Evolutionary conservation across 1,284 basidiomycete genomes (phyloP).

Genomic region (Trichosporon faecale): DNA sequence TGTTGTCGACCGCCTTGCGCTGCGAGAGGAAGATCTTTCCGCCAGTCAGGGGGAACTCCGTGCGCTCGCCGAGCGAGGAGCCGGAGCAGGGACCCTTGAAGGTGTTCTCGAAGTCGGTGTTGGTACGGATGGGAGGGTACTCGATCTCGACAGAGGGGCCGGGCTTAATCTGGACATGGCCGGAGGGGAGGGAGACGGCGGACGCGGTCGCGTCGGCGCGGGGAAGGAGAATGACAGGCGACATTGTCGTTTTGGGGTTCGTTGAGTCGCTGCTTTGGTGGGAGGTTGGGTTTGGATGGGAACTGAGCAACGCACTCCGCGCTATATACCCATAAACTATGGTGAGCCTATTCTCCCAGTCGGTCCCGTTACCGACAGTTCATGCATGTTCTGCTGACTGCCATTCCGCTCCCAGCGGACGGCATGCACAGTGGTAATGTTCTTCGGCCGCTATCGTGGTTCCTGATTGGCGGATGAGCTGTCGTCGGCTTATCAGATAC

Average conservation of each 20-base stretch:
- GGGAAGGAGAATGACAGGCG: not conserved
- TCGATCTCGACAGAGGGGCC: slow-evolving; percentile 7
- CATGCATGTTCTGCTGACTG: not conserved
- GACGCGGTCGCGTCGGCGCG: not conserved
- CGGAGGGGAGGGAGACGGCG: not conserved
- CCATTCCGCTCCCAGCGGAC: too few relatives aligned
- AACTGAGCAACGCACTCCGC: not conserved
- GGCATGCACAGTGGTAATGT: not conserved
- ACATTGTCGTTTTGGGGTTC: not conserved
- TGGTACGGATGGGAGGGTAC: slow-evolving; percentile 2
- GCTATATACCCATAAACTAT: not conserved
- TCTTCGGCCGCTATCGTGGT: slow-evolving; percentile 4
- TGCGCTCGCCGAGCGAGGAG: slow-evolving; percentile 7
- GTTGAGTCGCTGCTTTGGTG: not conserved
- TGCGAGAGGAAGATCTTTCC: slow-evolving; percentile 47
- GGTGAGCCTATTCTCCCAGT: too few relatives aligned
- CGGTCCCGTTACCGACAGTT: too few relatives aligned
- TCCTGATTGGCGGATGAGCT: not conserved
- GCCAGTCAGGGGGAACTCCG: slow-evolving; percentile 18
- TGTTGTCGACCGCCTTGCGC: slow-evolving; percentile 57
- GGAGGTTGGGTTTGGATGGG: not conserved
- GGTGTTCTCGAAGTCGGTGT: not conserved
- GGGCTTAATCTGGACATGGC: not conserved
- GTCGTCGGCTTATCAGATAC: slow-evolving; percentile 1
- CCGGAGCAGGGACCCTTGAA: slow-evolving; percentile 15